Evolutionary conservation across 345 rosid species (phyloP), one percentile per base, ranked within the genome.

Genomic region (Salix exigua): DNA sequence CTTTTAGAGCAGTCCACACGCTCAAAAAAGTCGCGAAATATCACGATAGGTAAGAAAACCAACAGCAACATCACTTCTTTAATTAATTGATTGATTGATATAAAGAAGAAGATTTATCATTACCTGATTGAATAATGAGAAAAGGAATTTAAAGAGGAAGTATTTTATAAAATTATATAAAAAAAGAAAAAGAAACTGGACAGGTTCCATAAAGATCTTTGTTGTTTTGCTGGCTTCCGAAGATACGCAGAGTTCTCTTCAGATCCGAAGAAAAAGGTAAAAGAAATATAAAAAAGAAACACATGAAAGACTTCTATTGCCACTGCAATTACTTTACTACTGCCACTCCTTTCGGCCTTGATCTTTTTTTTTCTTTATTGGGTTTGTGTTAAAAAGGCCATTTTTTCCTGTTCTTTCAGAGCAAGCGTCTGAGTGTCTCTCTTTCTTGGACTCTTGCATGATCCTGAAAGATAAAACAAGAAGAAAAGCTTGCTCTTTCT

Each of bases 181-280:
- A 37, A 37, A 66, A 28, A 38, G 21, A 26, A 76, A 44, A 26
- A 23, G n/a, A 65, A 77, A 78, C 60, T 53, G 77, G 83, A 81
- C 84, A 75, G 85, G 80, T 81, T 79, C 84, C 80, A 82, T 87
- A 80, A 88, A 87, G 75, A 86, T 87, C 84, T 83, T 82, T 86
- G 88, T 88, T 87, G 85, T 84, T 82, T 88, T 83, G 88, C 86
- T 88, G 88, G 87, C 88, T 81, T 83, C 84, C 60, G 73, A 87
- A 83, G 89, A 73, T 68, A 80, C 89, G 74, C 63, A 68, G 26
- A 30, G 78, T 73, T 79, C 26, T 78, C 82, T 78, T 85, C 91
- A 88, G 92, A 91, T 91, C 91, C 92, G 87, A 87, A 89, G 84
- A 82, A 87, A 88, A 84, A 77, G 89, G 86, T 77, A 26, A 78